These are phyloP conservation scores for Paxillus involutus DNA, from an alignment of 768 basidiomycete species.

Conservation along the genomic window DNA sequence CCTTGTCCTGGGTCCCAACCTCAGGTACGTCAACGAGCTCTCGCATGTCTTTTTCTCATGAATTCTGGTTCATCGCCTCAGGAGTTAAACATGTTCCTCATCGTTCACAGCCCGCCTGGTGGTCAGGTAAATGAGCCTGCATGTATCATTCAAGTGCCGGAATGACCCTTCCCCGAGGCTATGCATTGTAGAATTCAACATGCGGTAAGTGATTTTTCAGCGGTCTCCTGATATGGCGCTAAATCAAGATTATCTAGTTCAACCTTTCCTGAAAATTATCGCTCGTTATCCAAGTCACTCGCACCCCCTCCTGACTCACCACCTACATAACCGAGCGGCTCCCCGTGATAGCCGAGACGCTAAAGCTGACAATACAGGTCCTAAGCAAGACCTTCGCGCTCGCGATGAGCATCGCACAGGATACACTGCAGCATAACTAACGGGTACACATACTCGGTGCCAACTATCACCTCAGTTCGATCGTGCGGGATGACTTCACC, in stretches of 20 bases:
- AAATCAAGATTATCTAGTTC: no score
- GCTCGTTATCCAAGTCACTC: conserved; percentile 23
- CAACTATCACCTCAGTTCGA: conserved; percentile 25
- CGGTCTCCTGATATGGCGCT: no score
- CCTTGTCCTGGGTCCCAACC: no score
- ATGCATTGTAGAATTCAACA: conserved; percentile 3
- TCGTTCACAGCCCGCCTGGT: conserved; percentile 9
- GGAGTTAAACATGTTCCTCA: background rate
- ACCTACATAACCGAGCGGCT: conserved; percentile 34
- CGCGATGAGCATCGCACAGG: no score
- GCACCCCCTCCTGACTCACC: conserved; percentile 20
- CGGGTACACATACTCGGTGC: conserved; percentile 21
- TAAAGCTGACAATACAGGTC: background rate
- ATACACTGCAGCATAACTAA: background rate
- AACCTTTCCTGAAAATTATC: conserved; percentile 13
- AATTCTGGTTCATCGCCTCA: background rate
- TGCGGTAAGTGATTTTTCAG: no score
- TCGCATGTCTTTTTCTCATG: no score
- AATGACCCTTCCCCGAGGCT: background rate
- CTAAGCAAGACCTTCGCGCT: background rate
- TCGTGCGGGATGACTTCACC: conserved; percentile 16
- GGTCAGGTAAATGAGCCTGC: conserved; percentile 5
- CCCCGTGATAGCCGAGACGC: conserved; percentile 6
- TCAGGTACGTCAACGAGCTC: no score
- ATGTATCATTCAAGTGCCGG: no score